Percentiles rank a stretch among this genome's conserved stretches.
Conservation (phyloP, 345 rosid species). For the Tarenaya hassleriana region DNA sequence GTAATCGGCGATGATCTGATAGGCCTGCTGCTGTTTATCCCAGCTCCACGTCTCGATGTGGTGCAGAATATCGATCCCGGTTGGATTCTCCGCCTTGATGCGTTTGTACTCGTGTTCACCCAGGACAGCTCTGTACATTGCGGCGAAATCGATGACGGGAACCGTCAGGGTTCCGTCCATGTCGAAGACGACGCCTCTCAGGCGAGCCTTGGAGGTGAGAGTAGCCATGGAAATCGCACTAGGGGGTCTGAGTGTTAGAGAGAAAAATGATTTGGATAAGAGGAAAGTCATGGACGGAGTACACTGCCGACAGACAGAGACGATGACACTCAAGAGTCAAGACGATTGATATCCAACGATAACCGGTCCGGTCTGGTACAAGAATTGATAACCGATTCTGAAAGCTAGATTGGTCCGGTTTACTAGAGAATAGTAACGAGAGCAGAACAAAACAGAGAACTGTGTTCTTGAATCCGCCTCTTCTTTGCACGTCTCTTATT, state of each 20-base stretch:
- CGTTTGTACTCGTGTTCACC: conserved; percentile 70
- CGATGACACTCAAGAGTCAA: conserved; percentile 1
- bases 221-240: conserved; percentile 23
- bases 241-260: conserved; percentile 23
- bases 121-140: conserved; percentile 82
- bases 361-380: conserved; percentile 20
- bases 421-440: no score
- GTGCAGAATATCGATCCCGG: conserved; percentile 80
- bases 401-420: no score
- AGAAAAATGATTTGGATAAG: conserved; percentile 25
- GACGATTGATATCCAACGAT: conserved; percentile 9
- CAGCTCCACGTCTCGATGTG: conserved; percentile 68
- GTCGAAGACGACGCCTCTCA: conserved; percentile 64
- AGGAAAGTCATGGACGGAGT: conserved; percentile 22
- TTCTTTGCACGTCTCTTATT: no score
- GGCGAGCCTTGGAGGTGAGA: conserved; percentile 36
- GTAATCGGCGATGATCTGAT: conserved; percentile 54
- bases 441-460: no score
- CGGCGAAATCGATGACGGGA: conserved; percentile 82
- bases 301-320: background rate
- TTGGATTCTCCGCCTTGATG: conserved; percentile 55
- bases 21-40: conserved; percentile 51
- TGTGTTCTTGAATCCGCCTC: no score
- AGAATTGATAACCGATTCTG: background rate
- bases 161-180: conserved; percentile 92